Evolutionary conservation across 2,329 filamentous ascomycete genomes (phyloP), one percentile per base, ranked within the genome.

Genomic region (Orbilia blumenaviensis): DNA sequence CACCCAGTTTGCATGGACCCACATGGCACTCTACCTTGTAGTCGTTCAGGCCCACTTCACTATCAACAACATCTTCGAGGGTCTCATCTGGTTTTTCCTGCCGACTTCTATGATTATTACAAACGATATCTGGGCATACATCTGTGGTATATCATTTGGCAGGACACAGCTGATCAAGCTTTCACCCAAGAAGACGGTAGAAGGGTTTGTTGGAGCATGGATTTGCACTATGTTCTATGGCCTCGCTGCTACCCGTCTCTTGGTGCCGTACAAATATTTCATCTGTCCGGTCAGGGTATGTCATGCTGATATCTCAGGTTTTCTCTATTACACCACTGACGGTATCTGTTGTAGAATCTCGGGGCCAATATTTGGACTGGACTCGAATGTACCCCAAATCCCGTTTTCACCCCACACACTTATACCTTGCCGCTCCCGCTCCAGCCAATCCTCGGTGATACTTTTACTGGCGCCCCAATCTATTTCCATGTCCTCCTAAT

Each of bases 11-110:
- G 95, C 94, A 64, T 99, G 95, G 95, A 98, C 95, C 12, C 95
- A 99, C 83, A 98, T 99, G 94, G 95, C 96, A 3, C 88, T 99
- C 18, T 98, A 96, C 86, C 87, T 99, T 81, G 97, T 99, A 81
- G 94, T 98, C 41, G 94, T 97, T 4, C 94, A 99, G 84, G 94
- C 95, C 12, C 95, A 99, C 83, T 99, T 99, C 83, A 93, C 98
- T 85, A 98, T 99, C 92, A 99, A 99, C 87, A 99, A 99, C 84
- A 91, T 99, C 79, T 96, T 99, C 80, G 95, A 99, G 85, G 95
- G 95, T 85, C 93, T 99, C 92, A 96, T 99, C 83, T 99, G 95
- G 95, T 98, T 99, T 87, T 97, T 98, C 87, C 85, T 99, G 48
- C 95, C 95, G 6, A 94, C 93, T 6, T 91, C 93, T 63, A 88